Base-by-base conservation (phyloP, 1,284 basidiomycete genomes). In the Cutaneotrichosporon sp. region DNA sequence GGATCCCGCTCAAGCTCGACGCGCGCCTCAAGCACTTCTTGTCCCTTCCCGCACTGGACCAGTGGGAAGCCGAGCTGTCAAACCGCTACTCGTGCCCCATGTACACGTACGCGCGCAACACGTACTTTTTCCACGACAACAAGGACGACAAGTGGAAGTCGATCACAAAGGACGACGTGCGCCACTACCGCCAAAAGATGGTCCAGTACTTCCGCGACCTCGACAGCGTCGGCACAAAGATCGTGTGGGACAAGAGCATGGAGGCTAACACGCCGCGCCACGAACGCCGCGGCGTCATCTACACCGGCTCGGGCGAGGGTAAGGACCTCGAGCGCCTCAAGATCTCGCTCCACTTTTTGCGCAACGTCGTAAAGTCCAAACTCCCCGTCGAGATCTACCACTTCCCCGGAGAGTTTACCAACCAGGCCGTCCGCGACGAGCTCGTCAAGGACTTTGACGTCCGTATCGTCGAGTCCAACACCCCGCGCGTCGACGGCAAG, bases 381-480 rank as follows among this genome's bases (percentile, higher is more conserved):
- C 65, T 78, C 2, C 77, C 76, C 8, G 67, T 77, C 39, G 75
- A 78, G 60, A 52, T 78, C 15, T 78, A 77, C 55, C 73, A 76
- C 51, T 78, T 74, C 64, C 65, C 70, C 4, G 72, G 72, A 46
- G 77, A 78, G 63, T 58, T 78, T 48, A 58, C 62, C 40, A 69
- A 73, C 53, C 49, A 59, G 20, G 56, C 42, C 8, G 46, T 66
- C 9, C 56, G 68, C 22, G 51, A 63, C 10, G 65, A 69, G 48
- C 55, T 77, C 33, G 59, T 56, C 15, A 59, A 58, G 26, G 58
- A 63, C 26, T 70, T 48, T 37, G 64, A 63, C 46, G 61, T 73
- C 34, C 54, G 55, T 20, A 60, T 72, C 21, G 56, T 55, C 18
- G 44, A 60, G 48, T 59, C 65, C 30, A 58, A 46, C 8, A 55